Conservation (phyloP, 1,139 yeast species). For the Magnusiomyces magnusii region DNA sequence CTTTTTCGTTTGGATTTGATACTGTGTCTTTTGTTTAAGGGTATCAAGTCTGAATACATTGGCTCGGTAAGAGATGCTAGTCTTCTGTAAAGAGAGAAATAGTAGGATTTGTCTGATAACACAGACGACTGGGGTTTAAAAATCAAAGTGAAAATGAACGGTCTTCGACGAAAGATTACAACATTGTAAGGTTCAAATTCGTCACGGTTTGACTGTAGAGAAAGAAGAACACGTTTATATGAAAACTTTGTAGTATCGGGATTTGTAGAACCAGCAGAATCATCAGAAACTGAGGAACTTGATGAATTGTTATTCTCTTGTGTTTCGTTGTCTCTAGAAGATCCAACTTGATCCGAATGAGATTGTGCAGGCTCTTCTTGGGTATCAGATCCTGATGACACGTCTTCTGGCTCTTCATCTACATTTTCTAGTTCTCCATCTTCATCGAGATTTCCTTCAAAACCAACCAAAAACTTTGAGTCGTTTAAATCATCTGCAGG, state of each 20-base stretch:
- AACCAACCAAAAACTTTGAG: constrained; percentile 24
- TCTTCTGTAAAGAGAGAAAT: constrained; percentile 24
- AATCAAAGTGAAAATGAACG: constrained; percentile 24
- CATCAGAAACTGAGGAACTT: neutral
- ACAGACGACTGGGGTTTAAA: constrained; percentile 18
- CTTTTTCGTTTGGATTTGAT: neutral
- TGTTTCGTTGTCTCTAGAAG: neutral
- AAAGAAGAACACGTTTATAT: constrained; percentile 1
- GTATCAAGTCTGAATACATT: constrained; percentile 22
- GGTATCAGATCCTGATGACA: neutral
- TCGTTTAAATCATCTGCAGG: constrained; percentile 23
- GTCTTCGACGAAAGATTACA: constrained; percentile 25
- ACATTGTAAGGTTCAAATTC: constrained; percentile 16
- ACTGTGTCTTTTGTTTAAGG: neutral
- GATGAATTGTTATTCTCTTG: neutral
- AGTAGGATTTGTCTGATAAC: constrained; percentile 18
- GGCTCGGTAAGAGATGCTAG: constrained; percentile 29
- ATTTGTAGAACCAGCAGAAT: neutral
- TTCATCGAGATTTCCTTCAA: constrained; percentile 22
- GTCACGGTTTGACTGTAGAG: neutral
- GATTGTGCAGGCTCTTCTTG: neutral
- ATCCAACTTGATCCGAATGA: neutral
- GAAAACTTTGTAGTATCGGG: constrained; percentile 1
- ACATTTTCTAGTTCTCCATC: constrained; percentile 11
- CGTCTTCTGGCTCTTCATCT: neutral